Evolutionary conservation across 2,329 filamentous ascomycete genomes (phyloP).

Genomic region (Penicillium sp.): DNA sequence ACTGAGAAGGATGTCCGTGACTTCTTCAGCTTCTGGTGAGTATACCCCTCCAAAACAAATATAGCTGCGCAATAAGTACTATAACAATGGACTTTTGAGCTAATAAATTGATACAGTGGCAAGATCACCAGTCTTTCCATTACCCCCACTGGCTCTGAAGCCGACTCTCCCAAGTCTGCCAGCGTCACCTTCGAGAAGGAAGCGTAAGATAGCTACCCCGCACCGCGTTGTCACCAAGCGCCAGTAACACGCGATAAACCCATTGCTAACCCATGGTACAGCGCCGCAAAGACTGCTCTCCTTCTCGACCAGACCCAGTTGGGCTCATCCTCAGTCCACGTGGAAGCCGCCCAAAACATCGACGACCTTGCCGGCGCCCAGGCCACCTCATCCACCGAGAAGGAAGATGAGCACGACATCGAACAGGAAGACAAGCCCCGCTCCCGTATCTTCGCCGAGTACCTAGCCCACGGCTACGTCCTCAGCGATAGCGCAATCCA

Average conservation of each 20-base stretch:
- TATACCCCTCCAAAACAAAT: constrained; percentile 5
- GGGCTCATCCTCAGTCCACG: constrained; percentile 71
- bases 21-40: constrained; percentile 95
- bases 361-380: constrained; percentile 64
- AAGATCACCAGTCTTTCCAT: constrained; percentile 86
- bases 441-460: constrained; percentile 89
- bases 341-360: constrained; percentile 68
- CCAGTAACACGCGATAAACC: constrained; percentile 1
- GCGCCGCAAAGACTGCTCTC: constrained; percentile 89
- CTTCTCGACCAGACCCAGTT: constrained; percentile 97
- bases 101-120: constrained; percentile 59
- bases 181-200: constrained; percentile 97
- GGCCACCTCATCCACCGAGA: constrained; percentile 53
- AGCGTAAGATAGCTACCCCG: constrained; percentile 53
- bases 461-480: constrained; percentile 91
- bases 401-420: constrained; percentile 65
- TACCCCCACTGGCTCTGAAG: constrained; percentile 55
- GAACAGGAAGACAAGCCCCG: constrained; percentile 97
- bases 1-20: constrained; percentile 88
- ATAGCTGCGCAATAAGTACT: not conserved
- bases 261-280: constrained; percentile 18
- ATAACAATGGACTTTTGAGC: not conserved
- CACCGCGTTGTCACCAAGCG: constrained; percentile 15
- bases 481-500: constrained; percentile 76
- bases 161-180: constrained; percentile 72